A percentile compares a stretch with the other conserved stretches of the same genome.
phyloP scores from a whole-genome alignment of 495 filamentous ascomycete species.

The Penicillium cosmopolitanum region DNA sequence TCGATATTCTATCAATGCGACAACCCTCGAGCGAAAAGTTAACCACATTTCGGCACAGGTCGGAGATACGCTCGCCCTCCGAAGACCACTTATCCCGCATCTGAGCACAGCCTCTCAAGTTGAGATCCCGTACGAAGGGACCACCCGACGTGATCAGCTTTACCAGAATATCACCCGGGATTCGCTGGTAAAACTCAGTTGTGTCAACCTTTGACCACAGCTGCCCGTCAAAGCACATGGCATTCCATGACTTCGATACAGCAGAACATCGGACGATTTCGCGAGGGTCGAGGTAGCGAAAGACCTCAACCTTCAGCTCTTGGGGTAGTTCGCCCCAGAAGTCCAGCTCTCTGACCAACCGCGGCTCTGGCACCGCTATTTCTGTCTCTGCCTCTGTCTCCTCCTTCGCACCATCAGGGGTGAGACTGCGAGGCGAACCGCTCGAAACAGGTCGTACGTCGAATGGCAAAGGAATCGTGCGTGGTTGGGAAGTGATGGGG shows the following conservation, averaged over 20 bases:
- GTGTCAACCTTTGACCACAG: slow-evolving; percentile 86
- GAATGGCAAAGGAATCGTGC: slow-evolving; percentile 62
- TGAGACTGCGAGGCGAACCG: slow-evolving; percentile 31
- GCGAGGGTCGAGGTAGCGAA: slow-evolving; percentile 75
- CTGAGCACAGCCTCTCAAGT: slow-evolving; percentile 76
- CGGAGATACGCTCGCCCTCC: slow-evolving; percentile 68
- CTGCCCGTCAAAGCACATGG: slow-evolving; percentile 93
- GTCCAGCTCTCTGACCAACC: slow-evolving; percentile 58
- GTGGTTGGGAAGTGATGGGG: slow-evolving; percentile 31
- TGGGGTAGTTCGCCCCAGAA: slow-evolving; percentile 81
- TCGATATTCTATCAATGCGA: slow-evolving; percentile 74
- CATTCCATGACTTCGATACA: slow-evolving; percentile 80
- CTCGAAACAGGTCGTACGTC: slow-evolving; percentile 61
- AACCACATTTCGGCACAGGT: slow-evolving; percentile 82
- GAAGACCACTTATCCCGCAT: slow-evolving; percentile 77
- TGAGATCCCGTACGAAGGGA: slow-evolving; percentile 88
- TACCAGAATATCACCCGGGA: slow-evolving; percentile 78
- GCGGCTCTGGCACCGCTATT: slow-evolving; percentile 19
- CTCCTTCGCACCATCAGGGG: slow-evolving; percentile 37
- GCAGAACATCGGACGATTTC: slow-evolving; percentile 81
- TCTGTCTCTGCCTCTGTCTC: slow-evolving; percentile 25
- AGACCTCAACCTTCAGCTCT: slow-evolving; percentile 79
- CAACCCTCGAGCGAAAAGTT: slow-evolving; percentile 89
- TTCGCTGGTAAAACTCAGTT: slow-evolving; percentile 82
- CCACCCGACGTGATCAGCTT: slow-evolving; percentile 85